phyloP scores from a whole-genome alignment of 257 asterid genomes.

The Solanum verrucosum region DNA sequence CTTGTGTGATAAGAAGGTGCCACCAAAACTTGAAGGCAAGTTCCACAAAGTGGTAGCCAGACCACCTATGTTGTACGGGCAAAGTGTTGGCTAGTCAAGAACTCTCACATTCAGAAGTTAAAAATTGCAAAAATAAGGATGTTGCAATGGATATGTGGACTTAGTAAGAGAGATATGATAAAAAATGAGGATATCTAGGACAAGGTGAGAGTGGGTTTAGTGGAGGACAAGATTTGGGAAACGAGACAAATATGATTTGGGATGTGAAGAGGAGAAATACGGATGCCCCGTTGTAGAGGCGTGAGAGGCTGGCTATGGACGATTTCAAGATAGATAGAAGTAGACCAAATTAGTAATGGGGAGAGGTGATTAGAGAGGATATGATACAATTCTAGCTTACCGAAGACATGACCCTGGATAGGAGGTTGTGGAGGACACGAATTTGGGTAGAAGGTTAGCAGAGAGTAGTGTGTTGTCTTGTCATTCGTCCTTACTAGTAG shows the following conservation, averaged over 20 bases:
- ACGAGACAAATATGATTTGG: background rate
- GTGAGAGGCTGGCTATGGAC: background rate
- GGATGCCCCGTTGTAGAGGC: background rate
- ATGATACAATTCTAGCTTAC: background rate
- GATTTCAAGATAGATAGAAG: background rate
- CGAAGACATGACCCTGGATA: no score
- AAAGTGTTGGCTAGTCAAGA: background rate
- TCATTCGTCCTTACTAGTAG: background rate
- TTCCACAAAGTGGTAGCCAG: background rate
- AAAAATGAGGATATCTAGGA: background rate
- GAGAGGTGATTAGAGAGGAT: no score
- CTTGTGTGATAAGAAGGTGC: background rate
- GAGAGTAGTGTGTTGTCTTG: background rate
- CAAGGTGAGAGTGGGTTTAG: background rate
- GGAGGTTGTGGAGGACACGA: background rate
- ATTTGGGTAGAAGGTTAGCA: background rate
- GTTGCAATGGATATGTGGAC: background rate
- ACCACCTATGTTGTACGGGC: background rate
- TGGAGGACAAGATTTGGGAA: background rate
- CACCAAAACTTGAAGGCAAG: background rate
- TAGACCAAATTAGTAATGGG: background rate
- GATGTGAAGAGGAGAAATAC: background rate
- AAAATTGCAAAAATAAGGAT: background rate
- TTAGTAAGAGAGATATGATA: background rate
- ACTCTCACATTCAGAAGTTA: background rate